Percentiles rank a stretch among this genome's conserved stretches.
These are phyloP conservation scores for Melampsora americana DNA, from an alignment of 1,284 basidiomycete species.

Conservation along the genomic window DNA sequence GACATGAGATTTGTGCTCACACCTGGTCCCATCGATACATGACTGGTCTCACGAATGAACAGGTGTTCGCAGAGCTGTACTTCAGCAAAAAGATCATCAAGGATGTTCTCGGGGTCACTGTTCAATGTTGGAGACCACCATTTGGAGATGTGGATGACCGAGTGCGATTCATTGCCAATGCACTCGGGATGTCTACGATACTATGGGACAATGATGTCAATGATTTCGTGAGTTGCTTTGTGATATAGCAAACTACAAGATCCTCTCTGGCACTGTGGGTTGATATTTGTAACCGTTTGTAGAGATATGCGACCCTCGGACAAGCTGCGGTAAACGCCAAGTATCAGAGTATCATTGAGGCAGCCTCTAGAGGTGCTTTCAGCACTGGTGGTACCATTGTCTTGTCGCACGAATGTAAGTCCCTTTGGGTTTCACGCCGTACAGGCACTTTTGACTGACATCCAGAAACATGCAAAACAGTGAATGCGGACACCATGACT, in stretches of 20 bases:
- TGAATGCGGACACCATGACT: conserved; percentile 44
- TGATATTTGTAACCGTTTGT: conserved; percentile 5
- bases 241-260: too few species aligned
- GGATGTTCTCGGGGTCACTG: conserved; percentile 35
- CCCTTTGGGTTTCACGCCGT: conserved; percentile 54
- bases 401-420: conserved; percentile 58
- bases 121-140: conserved; percentile 47
- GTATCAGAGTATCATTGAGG: conserved; percentile 57
- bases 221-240: conserved; percentile 44
- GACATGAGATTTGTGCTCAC: conserved; percentile 53
- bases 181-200: conserved; percentile 58
- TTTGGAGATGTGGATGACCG: conserved; percentile 59
- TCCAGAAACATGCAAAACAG: conserved; percentile 47
- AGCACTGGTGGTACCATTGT: conserved; percentile 55
- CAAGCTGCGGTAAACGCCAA: conserved; percentile 55
- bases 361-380: conserved; percentile 54
- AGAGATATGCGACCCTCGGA: conserved; percentile 51
- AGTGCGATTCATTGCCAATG: conserved; percentile 58
- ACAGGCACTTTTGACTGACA: conserved; percentile 45
- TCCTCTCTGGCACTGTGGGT: neutral
- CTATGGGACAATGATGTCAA: conserved; percentile 59
- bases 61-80: conserved; percentile 61
- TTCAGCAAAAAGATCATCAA: conserved; percentile 53
- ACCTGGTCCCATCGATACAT: conserved; percentile 53
- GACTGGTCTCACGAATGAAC: conserved; percentile 58